A percentile compares a stretch with the other conserved stretches of the same genome.
Evolutionary conservation across 495 filamentous ascomycete species (phyloP).

Genomic region (Neurospora tetraspora): DNA sequence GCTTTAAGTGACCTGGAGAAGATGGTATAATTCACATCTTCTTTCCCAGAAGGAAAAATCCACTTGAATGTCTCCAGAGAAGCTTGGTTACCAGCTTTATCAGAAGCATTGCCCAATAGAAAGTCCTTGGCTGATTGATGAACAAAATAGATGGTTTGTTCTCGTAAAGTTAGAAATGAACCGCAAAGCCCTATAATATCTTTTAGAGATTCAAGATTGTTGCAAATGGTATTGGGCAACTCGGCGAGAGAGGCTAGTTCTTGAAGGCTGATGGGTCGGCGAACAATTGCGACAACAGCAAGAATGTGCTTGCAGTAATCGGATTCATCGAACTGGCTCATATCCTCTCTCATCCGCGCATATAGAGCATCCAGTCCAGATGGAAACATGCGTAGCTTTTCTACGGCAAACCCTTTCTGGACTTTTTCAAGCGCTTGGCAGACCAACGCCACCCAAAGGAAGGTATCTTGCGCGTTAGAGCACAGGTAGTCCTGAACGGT

Average conservation of each 20-base stretch:
- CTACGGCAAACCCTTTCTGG: neutral
- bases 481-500: too few species aligned
- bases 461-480: neutral
- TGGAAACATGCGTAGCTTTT: conserved; percentile 6
- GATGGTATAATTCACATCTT: too few species aligned
- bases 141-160: too few species aligned
- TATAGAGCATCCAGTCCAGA: conserved; percentile 12
- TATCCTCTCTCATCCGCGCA: neutral
- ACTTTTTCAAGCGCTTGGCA: conserved; percentile 13
- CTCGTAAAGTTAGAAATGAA: conserved; percentile 16
- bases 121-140: too few species aligned
- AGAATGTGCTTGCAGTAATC: conserved; percentile 13
- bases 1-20: too few species aligned
- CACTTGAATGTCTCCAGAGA: too few species aligned
- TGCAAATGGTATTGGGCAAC: neutral
- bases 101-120: too few species aligned
- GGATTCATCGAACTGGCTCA: neutral
- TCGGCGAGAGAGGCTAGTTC: conserved; percentile 11
- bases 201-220: neutral
- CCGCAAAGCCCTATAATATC: conserved; percentile 15
- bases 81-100: too few species aligned
- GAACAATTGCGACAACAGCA: neutral
- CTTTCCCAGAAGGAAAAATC: too few species aligned
- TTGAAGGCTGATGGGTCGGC: conserved; percentile 9
- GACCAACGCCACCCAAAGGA: conserved; percentile 27